Evolutionary conservation across 345 rosid genomes (phyloP), one percentile per base, ranked within the genome.

Genomic region (Melaleuca quinquenervia): DNA sequence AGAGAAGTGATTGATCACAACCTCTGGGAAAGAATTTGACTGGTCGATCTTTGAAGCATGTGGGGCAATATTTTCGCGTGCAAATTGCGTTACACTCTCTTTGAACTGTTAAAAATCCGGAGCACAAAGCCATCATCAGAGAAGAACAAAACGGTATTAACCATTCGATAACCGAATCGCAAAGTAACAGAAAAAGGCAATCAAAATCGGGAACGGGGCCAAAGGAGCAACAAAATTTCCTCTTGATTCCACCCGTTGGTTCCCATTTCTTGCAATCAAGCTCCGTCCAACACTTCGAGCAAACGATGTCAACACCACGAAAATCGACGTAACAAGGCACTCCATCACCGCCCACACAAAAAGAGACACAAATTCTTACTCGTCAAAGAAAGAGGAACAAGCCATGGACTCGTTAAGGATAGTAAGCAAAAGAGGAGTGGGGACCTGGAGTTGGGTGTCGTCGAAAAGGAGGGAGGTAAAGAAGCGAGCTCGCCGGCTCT

Each of bases 361-460:
- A 12, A 55, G n/a, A 55, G 60, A 24, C n/a, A 22, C 60, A 4
- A 24, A 22, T 55, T 24, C n/a, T 11, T 22, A 36, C 54, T 7
- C 24, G 0, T 15, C 13, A 74, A 18, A 50, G 13, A 50, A 11
- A 12, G 32, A 62, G 48, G 21, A 51, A 20, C 8, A 49, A 70
- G 24, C 24, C 48, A 21, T 36, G 26, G 70, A 32, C 82, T 5
- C 41, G 29, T 55, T 14, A 52, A 20, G 83, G 41, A 13, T n/a
- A 60, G 27, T 36, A 27, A 53, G 48, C 20, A 2, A 36, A 62
- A 18, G 74, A 36, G 21, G 13, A 26, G 78, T 21, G 48, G 48
- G 7, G 51, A 97, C 99, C 98, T 97, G 98, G 50, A 95, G 85
- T 64, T 97, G 99, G 84, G 98, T 97, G 53, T 97, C 99, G 82